phyloP scores from a whole-genome alignment of 306 rosid species.

The Luffa aegyptiaca region DNA sequence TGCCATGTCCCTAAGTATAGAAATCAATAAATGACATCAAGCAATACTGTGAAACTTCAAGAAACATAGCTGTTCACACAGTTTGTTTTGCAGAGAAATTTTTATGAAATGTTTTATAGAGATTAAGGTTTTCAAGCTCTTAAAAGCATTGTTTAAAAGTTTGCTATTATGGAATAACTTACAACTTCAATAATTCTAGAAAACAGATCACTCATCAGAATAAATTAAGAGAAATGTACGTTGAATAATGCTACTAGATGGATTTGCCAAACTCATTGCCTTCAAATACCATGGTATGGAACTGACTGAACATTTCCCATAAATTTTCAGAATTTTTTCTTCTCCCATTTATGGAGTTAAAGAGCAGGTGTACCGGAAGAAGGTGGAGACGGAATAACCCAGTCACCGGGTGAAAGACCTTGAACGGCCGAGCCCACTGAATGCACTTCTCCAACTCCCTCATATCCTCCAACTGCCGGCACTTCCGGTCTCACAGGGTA shows the following conservation, averaged over 20 bases:
- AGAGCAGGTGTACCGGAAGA: conserved; percentile 42
- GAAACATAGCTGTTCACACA: background rate
- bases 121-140: background rate
- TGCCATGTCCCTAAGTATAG: conserved; percentile 77
- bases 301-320: background rate
- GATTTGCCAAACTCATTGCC: background rate
- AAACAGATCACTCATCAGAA: background rate
- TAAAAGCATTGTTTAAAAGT: background rate
- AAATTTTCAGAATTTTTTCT: background rate
- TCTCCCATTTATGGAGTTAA: background rate
- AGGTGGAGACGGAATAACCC: conserved; percentile 91
- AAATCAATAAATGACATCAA: background rate
- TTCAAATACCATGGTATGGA: background rate
- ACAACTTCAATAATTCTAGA: background rate
- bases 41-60: background rate
- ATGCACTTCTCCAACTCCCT: conserved; percentile 83
- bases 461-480: conserved; percentile 90
- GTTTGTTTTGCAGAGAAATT: background rate
- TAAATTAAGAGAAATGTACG: background rate
- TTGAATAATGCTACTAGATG: background rate
- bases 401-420: conserved; percentile 58
- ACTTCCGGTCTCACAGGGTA: conserved; percentile 80
- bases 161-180: background rate
- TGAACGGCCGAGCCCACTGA: conserved; percentile 56
- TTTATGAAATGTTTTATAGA: background rate